Evolutionary conservation across 2,329 filamentous ascomycete genomes (phyloP).

Genomic region (Claviceps arundinis): DNA sequence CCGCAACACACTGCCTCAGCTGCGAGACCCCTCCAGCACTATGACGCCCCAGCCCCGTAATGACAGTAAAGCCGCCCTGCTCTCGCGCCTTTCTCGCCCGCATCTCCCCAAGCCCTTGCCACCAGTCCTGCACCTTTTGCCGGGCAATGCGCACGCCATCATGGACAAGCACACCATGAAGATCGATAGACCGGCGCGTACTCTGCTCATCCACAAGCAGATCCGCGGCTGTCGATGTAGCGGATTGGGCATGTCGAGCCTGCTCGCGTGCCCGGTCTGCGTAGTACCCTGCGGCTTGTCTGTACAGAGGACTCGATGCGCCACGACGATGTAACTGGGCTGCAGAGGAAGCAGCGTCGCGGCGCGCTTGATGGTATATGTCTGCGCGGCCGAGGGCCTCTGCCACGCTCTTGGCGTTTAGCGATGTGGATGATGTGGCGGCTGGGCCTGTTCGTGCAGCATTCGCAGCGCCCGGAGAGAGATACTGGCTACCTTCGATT

Average conservation of each 20-base stretch:
- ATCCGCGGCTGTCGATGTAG: conserved; percentile 57
- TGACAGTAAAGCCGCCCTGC: conserved; percentile 48
- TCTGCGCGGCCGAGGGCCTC: conserved; percentile 17
- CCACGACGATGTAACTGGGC: conserved; percentile 30
- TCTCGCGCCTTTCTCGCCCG: conserved; percentile 36
- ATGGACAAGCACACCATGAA: conserved; percentile 72
- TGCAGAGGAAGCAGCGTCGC: conserved; percentile 24
- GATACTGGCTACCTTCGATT: conserved; percentile 5
- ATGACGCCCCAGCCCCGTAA: conserved; percentile 73
- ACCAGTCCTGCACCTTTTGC: conserved; percentile 59
- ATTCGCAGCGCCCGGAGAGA: background rate
- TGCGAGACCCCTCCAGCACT: conserved; percentile 62
- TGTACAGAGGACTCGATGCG: conserved; percentile 60
- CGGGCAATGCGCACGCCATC: conserved; percentile 71
- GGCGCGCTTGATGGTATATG: conserved; percentile 17
- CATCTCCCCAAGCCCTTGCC: conserved; percentile 56
- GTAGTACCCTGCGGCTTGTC: conserved; percentile 66
- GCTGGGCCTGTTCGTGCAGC: background rate
- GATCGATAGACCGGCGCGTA: conserved; percentile 47
- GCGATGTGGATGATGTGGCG: background rate
- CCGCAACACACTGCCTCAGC: conserved; percentile 67
- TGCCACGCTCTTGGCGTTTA: conserved; percentile 10
- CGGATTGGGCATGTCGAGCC: conserved; percentile 39
- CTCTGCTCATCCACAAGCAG: conserved; percentile 56
- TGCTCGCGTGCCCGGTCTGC: conserved; percentile 55